Base-by-base conservation (phyloP, 2,329 filamentous ascomycete species). In the Monilinia aucupariae region DNA sequence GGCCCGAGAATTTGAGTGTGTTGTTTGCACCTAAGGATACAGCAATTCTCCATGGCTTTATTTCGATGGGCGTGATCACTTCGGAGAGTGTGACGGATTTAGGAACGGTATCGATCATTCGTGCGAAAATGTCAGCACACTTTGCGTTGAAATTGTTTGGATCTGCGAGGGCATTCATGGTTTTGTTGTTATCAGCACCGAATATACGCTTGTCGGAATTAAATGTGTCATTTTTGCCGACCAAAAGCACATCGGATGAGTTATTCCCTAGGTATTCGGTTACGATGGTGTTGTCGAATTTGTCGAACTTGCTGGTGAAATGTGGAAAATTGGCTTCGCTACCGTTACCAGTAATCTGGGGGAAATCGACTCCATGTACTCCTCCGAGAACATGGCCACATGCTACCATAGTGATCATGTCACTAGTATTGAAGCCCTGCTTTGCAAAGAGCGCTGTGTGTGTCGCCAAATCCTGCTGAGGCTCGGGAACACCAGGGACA, bases 81-180 rank as follows among this genome's bases (percentile, higher is more conserved):
- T 80, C 79, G 0, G 80, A 79, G 4, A 86, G 77, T 0, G 74
- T 74, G 10, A 84, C 80, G 2, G 75, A 75, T 3, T 72, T 70
- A 2, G 84, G 84, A 0, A 86, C 83, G 2, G 80, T 78, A 12
- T 87, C 81, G 63, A 86, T 81, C 83, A 86, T 81, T 68, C 81
- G 81, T 69, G 82, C 80, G 37, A 86, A 74, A 4, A 86, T 75
- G 6, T 69, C 74, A 65, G 76, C 74, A 71, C 84, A 87, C 25
- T 76, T 75, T 30, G 69, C 74, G 25, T 74, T 71, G 73, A 84
- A 86, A 12, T 71, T 73, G 0, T 73, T 66, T 0, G 77, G 69
- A 47, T 80, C 75, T 8, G 76, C 70, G 74, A 86, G 70, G 1
- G 76, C 72, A 5, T 70, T 71, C 70, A 86, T 78, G 3, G 84